Conservation (phyloP, 352 stramenopile genomes). For the Pythium rhizo-oryzae region DNA sequence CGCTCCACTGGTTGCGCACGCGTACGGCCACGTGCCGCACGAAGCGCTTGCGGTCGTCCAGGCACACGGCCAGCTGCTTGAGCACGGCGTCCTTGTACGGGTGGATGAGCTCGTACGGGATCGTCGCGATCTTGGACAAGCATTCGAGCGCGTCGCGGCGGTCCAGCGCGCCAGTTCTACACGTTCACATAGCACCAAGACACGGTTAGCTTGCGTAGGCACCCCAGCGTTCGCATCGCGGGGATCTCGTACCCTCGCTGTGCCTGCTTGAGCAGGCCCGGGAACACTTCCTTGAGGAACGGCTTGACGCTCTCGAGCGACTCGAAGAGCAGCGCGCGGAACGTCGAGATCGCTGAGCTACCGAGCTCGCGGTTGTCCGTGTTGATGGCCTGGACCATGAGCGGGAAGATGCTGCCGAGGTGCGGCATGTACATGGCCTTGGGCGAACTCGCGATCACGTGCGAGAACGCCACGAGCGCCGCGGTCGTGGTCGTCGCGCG, state of each 20-base stretch:
- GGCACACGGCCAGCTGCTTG: conserved; percentile 65
- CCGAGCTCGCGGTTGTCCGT: conserved; percentile 70
- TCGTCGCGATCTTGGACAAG: conserved; percentile 71
- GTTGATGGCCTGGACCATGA: conserved; percentile 85
- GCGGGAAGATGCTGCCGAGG: conserved; percentile 76
- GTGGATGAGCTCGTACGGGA: conserved; percentile 88
- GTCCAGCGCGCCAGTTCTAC: conserved; percentile 60
- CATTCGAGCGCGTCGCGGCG: conserved; percentile 78
- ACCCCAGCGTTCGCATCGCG: neutral
- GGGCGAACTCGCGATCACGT: conserved; percentile 82
- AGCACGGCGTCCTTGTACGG: conserved; percentile 87
- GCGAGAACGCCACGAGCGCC: conserved; percentile 73
- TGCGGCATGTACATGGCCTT: conserved; percentile 81
- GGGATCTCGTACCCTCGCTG: conserved; percentile 58
- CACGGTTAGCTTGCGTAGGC: no score
- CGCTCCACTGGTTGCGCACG: conserved; percentile 91
- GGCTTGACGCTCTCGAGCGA: conserved; percentile 81
- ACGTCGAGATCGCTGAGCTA: conserved; percentile 75
- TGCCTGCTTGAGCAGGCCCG: conserved; percentile 79
- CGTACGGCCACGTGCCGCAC: conserved; percentile 86
- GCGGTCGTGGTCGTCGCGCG: conserved; percentile 48
- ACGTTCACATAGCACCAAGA: no score
- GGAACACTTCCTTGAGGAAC: conserved; percentile 86
- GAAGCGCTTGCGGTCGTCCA: conserved; percentile 89
- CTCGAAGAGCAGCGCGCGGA: conserved; percentile 75